phyloP scores from a whole-genome alignment of 495 filamentous ascomycete species.

The Podospora bellae-mahoneyi region DNA sequence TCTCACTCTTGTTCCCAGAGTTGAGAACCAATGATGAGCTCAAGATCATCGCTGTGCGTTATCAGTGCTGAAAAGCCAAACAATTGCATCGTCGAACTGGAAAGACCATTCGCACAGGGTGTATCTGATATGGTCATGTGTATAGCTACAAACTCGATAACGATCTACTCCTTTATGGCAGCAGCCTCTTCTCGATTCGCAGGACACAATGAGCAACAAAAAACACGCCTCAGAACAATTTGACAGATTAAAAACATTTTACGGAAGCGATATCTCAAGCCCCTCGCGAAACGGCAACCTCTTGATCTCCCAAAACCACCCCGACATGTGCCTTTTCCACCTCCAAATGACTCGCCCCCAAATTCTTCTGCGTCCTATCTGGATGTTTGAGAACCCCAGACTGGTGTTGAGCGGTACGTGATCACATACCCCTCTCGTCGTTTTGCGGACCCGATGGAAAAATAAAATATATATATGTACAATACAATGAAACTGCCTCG shows the following conservation, averaged over 20 bases:
- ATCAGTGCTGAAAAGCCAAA: neutral
- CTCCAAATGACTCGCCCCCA: neutral
- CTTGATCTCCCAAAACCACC: neutral
- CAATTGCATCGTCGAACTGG: neutral
- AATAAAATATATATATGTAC: constrained; percentile 22
- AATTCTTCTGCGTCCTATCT: neutral
- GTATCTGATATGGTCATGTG: neutral
- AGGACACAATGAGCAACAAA: neutral
- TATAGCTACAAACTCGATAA: neutral
- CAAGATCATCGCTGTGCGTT: neutral
- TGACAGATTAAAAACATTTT: constrained; percentile 13
- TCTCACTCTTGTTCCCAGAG: neutral
- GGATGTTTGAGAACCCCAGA: neutral
- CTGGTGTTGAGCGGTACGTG: neutral
- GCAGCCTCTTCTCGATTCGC: neutral
- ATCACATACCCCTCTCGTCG: neutral
- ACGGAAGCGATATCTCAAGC: constrained; percentile 6
- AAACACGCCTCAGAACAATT: neutral
- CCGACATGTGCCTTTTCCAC: neutral
- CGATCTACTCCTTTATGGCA: neutral
- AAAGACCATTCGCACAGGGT: neutral
- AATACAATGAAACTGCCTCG: constrained; percentile 5
- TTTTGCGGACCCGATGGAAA: constrained; percentile 2
- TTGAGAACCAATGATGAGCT: neutral
- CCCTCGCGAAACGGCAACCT: neutral